Base-by-base conservation (phyloP, 352 stramenopile genomes). In the Globisporangium orthogonon region DNA sequence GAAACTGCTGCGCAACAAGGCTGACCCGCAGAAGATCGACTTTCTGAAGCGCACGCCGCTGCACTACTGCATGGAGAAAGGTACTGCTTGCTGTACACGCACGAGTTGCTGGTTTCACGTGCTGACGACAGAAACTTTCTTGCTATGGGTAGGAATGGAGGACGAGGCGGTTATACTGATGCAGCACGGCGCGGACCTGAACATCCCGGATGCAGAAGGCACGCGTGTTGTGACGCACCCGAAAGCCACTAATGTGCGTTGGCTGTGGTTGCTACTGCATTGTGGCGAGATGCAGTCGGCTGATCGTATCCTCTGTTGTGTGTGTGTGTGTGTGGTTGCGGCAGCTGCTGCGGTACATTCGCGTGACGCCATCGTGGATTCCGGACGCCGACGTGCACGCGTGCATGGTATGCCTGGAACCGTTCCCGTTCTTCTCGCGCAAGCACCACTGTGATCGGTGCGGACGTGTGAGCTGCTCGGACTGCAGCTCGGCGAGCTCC, bases 61-160 rank as follows among this genome's bases (percentile, higher is more conserved):
- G 17, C 80, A 91, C 39, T 89, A 91, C 52, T 86, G 76, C 39
- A 78, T 86, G 51, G 82, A 89, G 44, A 86, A 85, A 76, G 80
- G 82, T 89, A 51, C 3, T 64, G 50, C 0, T 59, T 29, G 40
- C 11, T 46, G 56, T 37, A 7, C 0, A 18, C 17, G 28, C 1
- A 18, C 10, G 11, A 18, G 44, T 17, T 17, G 43, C 30, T 35
- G 10, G 17, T 10, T 23, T 15, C 39, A 15, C 10, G 2, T 40
- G 44, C 31, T 68, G 18, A 35, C 61, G 52, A 62, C 23, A 39
- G n/a, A 23, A 43, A 46, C 56, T 13, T 54, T 28, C 10, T n/a
- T 39, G 18, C 7, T 37, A 4, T 58, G n/a, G 37, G 7, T 41
- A 91, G 81, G 79, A n/a, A 77, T 86, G 59, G 67, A 86, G n/a